These are phyloP conservation scores for Neonectria sp. DNA, from an alignment of 2,329 filamentous ascomycete species.

Conservation along the genomic window DNA sequence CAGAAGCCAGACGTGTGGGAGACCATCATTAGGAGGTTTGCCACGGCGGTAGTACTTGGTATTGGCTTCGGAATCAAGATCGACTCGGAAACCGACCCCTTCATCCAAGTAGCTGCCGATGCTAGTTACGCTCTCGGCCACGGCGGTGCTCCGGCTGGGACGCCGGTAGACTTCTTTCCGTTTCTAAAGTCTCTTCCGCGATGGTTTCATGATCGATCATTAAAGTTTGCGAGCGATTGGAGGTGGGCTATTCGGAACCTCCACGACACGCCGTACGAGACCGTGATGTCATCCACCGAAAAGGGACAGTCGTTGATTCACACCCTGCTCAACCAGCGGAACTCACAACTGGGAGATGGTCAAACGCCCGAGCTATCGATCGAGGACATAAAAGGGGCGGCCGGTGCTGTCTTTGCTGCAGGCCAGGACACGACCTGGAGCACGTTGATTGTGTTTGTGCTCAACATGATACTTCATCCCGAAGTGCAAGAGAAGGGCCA, in stretches of 20 bases:
- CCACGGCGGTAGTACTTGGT: constrained; percentile 57
- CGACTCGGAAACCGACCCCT: constrained; percentile 54
- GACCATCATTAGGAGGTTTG: constrained; percentile 52
- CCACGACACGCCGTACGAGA: constrained; percentile 60
- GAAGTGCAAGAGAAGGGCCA: constrained; percentile 63
- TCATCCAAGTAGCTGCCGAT: constrained; percentile 55
- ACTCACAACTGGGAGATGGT: constrained; percentile 45
- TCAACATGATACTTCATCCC: constrained; percentile 60
- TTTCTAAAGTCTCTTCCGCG: constrained; percentile 57
- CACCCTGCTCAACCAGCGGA: constrained; percentile 46
- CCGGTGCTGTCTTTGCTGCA: constrained; percentile 63
- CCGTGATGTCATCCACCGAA: constrained; percentile 49
- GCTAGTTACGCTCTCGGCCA: constrained; percentile 47
- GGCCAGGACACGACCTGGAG: constrained; percentile 63
- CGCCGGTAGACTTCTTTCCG: constrained; percentile 64
- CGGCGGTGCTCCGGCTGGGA: constrained; percentile 49
- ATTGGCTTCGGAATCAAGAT: constrained; percentile 61
- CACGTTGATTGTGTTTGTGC: constrained; percentile 60
- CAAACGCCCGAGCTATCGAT: constrained; percentile 53
- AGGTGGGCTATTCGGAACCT: constrained; percentile 55
- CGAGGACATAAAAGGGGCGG: constrained; percentile 65
- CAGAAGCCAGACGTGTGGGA: constrained; percentile 54
- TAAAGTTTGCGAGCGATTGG: constrained; percentile 49
- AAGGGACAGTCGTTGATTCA: constrained; percentile 50
- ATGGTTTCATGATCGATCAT: constrained; percentile 51